Base-by-base conservation (phyloP, 176 grass and related monocot species). In the Poa pratensis region DNA sequence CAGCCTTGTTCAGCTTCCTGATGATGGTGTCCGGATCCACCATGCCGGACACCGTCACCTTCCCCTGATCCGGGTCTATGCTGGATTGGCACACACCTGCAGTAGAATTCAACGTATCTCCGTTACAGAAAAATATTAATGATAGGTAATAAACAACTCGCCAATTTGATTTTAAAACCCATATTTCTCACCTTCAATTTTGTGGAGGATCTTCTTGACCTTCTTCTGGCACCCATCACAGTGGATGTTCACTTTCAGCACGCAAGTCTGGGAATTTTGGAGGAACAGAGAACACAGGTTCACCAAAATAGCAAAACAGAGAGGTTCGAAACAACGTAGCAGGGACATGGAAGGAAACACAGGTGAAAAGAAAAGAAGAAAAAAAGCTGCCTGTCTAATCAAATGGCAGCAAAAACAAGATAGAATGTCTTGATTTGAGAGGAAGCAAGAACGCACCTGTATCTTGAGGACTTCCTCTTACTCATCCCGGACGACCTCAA, bases 211-310 rank as follows among this genome's bases (percentile, higher is more conserved):
- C 76, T 94, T 94, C 84, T 88, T 94, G 5, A 94, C 89, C 82
- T 92, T 88, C 79, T 90, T 94, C 45, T 86, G 79, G 51, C 95
- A 97, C 2, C 85, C 92, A 52, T 90, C 39, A 17, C 92, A 97
- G 79, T 94, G 89, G n/a, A 97, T 93, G 72, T 89, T 86, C n/a
- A 97, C 92, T 74, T 91, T 94, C 42, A 97, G 65, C 55, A 90
- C 84, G 61, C 87, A 93, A 6, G 90, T 94, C 95, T 97, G 76
- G 18, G 83, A 57, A 86, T 62, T 82, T 45, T 32, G 68, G 66
- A 73, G 37, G 26, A 75, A 68, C 20, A 85, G 68, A 75, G n/a
- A 85, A 50, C 10, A 34, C 51, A 82, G 4, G 24, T 8, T 84
- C 24, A 89, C 57, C 18, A 23, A 70, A 51, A 78, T 17, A 18